These are phyloP conservation scores for Pyrus betulifolia DNA, from an alignment of 306 rosid species.

Conservation along the genomic window DNA sequence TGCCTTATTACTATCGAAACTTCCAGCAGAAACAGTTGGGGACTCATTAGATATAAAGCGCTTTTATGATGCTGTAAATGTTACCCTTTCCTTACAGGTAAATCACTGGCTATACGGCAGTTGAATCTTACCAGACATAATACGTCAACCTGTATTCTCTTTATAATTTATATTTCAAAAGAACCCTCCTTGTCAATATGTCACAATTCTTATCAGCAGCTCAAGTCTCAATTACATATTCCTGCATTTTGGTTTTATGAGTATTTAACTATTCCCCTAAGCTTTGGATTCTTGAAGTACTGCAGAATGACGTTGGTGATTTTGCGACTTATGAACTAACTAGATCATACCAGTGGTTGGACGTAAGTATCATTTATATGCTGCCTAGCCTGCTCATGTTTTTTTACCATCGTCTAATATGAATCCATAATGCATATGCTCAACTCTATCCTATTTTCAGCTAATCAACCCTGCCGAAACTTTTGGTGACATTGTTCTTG, in stretches of 20 bases:
- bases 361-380: constrained; percentile 4
- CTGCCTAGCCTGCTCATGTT: neutral
- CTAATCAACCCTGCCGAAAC: constrained; percentile 35
- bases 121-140: neutral
- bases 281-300: neutral
- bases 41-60: constrained; percentile 43
- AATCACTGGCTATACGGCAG: neutral
- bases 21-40: constrained; percentile 51
- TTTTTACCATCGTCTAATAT: neutral
- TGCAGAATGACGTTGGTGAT: constrained; percentile 28
- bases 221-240: neutral
- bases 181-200: too few species aligned
- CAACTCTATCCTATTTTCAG: neutral
- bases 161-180: too few species aligned
- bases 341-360: constrained; percentile 29
- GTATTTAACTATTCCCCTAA: neutral
- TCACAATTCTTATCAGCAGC: neutral
- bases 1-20: constrained; percentile 44
- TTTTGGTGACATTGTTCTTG: constrained; percentile 36
- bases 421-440: neutral
- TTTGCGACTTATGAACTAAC: constrained; percentile 31
- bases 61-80: constrained; percentile 63
- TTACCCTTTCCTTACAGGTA: constrained; percentile 64
- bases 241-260: neutral
- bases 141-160: too few species aligned